Percentiles rank a stretch among this genome's conserved stretches.
Evolutionary conservation across 2,329 filamentous ascomycete species (phyloP).

Genomic region (Fusarium sororula): DNA sequence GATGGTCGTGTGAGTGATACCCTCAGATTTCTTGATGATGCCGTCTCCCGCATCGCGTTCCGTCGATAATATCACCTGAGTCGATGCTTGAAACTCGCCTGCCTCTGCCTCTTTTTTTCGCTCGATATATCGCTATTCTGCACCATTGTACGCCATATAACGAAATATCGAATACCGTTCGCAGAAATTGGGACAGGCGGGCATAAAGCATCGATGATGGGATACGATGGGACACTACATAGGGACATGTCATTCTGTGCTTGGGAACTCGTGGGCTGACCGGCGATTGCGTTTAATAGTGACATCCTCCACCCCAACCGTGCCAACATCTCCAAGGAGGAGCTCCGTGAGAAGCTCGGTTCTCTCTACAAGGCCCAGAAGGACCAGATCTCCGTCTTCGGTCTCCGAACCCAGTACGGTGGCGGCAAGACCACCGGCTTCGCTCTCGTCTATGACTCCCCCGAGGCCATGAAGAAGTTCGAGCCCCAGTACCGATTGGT

Average conservation of each 20-base stretch:
- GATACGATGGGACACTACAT: background rate
- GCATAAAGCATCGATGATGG: conserved; percentile 14
- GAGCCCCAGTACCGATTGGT: conserved; percentile 98
- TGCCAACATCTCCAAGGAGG: conserved; percentile 98
- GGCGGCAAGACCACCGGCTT: conserved; percentile 99
- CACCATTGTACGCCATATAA: conserved; percentile 11
- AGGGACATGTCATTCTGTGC: background rate
- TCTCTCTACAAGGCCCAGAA: conserved; percentile 98
- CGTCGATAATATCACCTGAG: conserved; percentile 18
- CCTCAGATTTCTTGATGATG: conserved; percentile 28
- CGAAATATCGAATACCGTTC: conserved; percentile 8
- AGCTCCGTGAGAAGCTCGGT: conserved; percentile 94
- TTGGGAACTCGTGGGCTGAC: conserved; percentile 40
- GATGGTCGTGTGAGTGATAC: conserved; percentile 94
- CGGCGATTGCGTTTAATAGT: conserved; percentile 61
- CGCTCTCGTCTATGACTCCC: conserved; percentile 97
- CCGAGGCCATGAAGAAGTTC: conserved; percentile 99
- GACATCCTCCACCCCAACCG: conserved; percentile 99
- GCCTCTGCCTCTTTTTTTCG: background rate
- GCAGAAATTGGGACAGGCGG: conserved; percentile 15
- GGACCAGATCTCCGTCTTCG: conserved; percentile 97
- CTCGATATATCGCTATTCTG: conserved; percentile 11
- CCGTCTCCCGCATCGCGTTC: conserved; percentile 1
- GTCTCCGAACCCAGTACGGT: conserved; percentile 98
- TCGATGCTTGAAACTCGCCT: conserved; percentile 18